These are phyloP conservation scores for Phytopythium mirpurense DNA, from an alignment of 352 stramenopile species.

Conservation along the genomic window DNA sequence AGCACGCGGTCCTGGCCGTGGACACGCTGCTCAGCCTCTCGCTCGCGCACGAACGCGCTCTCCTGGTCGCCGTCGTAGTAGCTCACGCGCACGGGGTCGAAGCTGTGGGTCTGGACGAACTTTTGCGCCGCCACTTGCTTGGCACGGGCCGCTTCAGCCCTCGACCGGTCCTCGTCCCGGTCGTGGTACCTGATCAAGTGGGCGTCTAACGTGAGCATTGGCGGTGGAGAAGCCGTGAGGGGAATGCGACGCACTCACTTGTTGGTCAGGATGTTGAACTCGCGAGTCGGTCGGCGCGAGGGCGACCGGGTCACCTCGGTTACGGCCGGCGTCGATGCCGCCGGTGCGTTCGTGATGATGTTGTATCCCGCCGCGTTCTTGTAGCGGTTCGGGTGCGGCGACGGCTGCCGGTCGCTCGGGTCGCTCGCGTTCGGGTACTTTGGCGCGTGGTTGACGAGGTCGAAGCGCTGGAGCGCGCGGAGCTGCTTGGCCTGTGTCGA, in stretches of 20 bases:
- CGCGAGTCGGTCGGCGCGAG: conserved; percentile 32
- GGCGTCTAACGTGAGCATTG: neutral
- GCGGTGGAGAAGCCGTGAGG: no score
- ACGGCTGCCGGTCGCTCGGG: conserved; percentile 29
- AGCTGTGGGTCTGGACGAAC: conserved; percentile 62
- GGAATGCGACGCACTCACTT: conserved; percentile 26
- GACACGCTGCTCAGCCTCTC: conserved; percentile 29
- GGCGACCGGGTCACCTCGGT: conserved; percentile 8
- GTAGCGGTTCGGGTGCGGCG: conserved; percentile 25
- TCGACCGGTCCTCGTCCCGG: conserved; percentile 33
- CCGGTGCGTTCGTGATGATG: conserved; percentile 55
- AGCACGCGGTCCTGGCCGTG: conserved; percentile 49
- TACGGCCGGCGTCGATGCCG: conserved; percentile 9
- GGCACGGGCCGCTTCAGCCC: conserved; percentile 25
- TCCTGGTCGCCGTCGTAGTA: conserved; percentile 63
- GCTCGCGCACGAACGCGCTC: conserved; percentile 30
- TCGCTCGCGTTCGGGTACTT: conserved; percentile 44
- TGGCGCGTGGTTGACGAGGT: conserved; percentile 60
- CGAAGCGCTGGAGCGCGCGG: conserved; percentile 50
- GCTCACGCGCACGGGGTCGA: conserved; percentile 53
- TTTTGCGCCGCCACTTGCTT: conserved; percentile 54
- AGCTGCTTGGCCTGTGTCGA: conserved; percentile 52
- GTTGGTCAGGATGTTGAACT: conserved; percentile 78
- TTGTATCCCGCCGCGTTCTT: conserved; percentile 44
- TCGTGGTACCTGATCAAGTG: conserved; percentile 39